Percentiles rank a stretch among this genome's conserved stretches.
phyloP scores from a whole-genome alignment of 129 eudicot species.

The Flaveria brownii region DNA sequence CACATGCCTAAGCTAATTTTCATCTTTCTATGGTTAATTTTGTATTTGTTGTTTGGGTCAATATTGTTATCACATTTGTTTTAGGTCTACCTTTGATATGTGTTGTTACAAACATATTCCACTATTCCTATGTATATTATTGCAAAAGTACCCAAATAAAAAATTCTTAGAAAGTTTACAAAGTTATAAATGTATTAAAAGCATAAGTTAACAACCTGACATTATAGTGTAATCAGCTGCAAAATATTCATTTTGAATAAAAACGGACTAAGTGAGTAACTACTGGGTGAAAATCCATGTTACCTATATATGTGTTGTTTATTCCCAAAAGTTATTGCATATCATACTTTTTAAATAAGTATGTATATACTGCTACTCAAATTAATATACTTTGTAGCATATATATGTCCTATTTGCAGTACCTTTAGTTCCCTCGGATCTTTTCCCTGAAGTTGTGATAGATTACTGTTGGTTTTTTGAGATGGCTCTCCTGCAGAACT shows the following conservation, averaged over 20 bases:
- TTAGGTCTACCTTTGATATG: neutral
- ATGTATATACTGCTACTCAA: neutral
- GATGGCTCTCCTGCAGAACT: too few relatives aligned
- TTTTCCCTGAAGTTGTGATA: too few relatives aligned
- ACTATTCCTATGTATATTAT: neutral
- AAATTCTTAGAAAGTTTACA: too few relatives aligned
- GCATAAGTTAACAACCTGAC: neutral
- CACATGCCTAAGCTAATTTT: neutral
- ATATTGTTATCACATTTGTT: neutral
- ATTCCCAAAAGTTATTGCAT: neutral
- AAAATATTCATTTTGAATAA: neutral
- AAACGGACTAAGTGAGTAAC: neutral
- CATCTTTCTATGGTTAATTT: neutral
- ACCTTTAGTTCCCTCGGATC: too few relatives aligned
- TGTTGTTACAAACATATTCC: neutral
- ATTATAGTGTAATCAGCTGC: neutral
- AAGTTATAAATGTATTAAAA: neutral
- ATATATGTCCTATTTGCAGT: too few relatives aligned
- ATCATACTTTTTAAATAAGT: neutral
- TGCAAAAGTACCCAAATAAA: too few relatives aligned
- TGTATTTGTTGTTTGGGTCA: neutral
- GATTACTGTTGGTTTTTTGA: too few relatives aligned
- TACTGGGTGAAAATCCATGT: neutral
- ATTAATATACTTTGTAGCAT: too few relatives aligned
- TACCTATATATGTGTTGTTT: too few relatives aligned